phyloP scores from a whole-genome alignment of 225 moss, liverwort and hornwort genomes.

The Neckera pumila region DNA sequence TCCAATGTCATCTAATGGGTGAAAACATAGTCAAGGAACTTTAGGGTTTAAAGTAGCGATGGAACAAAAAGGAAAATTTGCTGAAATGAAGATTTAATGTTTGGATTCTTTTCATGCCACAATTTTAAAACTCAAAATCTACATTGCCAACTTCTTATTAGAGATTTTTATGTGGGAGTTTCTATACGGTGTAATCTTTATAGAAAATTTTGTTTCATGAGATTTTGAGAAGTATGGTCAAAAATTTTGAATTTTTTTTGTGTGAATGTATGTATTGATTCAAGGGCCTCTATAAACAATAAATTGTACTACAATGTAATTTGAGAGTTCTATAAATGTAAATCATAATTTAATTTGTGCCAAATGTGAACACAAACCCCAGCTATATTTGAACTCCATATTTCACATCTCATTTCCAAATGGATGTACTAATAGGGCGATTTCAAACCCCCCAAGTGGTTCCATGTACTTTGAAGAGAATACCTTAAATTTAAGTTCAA shows the following conservation, averaged over 20 bases:
- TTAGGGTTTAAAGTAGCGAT: too few species aligned
- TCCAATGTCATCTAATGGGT: too few species aligned
- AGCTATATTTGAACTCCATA: background rate
- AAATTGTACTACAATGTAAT: background rate
- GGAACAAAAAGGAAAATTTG: rapidly evolving
- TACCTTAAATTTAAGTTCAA: too few species aligned
- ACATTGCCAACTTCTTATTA: rapidly evolving
- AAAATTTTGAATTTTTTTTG: too few species aligned
- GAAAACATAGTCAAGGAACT: too few species aligned
- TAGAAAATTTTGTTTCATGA: too few species aligned
- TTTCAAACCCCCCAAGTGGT: rapidly evolving
- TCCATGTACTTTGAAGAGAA: too few species aligned
- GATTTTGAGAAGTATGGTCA: too few species aligned
- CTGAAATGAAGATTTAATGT: background rate
- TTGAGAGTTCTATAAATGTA: background rate
- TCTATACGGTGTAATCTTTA: background rate
- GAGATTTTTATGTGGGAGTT: background rate
- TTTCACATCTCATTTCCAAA: background rate
- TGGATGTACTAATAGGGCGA: rapidly evolving
- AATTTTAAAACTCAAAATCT: background rate
- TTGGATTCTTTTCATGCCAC: background rate
- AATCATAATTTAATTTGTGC: background rate
- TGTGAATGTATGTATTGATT: background rate
- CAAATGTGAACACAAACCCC: rapidly evolving
- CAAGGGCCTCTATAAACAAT: background rate